Conservation (phyloP, 2,329 filamentous ascomycete genomes). For the Helotiales sp. region DNA sequence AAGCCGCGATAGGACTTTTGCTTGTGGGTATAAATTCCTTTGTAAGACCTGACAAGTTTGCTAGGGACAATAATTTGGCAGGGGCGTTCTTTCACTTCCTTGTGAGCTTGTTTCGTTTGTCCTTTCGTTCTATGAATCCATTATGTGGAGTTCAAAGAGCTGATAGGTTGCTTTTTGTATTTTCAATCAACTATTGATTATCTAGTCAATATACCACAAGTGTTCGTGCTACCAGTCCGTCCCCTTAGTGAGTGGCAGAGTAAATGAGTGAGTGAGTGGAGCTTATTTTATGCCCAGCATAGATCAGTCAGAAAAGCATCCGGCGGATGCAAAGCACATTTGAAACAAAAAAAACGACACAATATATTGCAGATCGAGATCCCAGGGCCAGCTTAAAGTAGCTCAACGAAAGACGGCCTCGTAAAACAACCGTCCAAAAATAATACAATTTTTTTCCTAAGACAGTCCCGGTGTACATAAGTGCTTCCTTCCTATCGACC, state of each 20-base stretch:
- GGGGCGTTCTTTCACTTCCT: not conserved
- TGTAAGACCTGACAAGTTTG: not conserved
- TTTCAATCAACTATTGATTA: not conserved
- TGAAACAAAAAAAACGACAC: too few species aligned
- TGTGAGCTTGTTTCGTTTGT: not conserved
- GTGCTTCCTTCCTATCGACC: not conserved
- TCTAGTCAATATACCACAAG: not conserved
- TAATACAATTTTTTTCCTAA: too few species aligned
- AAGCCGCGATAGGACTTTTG: not conserved
- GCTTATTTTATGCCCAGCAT: not conserved
- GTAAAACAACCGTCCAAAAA: not conserved
- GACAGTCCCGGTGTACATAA: not conserved
- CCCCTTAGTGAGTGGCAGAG: not conserved
- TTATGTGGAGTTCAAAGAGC: not conserved
- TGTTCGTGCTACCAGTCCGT: not conserved
- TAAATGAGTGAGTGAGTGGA: not conserved
- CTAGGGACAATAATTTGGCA: not conserved
- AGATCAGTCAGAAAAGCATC: not conserved
- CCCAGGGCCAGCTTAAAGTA: not conserved
- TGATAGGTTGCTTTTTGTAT: not conserved
- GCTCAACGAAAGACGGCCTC: not conserved
- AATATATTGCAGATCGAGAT: not conserved
- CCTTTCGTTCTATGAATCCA: not conserved
- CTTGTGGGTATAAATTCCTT: not conserved
- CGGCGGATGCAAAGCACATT: too few species aligned